Conservation (phyloP, 2,329 filamentous ascomycete genomes). For the Dothidotthia symphoricarpi region DNA sequence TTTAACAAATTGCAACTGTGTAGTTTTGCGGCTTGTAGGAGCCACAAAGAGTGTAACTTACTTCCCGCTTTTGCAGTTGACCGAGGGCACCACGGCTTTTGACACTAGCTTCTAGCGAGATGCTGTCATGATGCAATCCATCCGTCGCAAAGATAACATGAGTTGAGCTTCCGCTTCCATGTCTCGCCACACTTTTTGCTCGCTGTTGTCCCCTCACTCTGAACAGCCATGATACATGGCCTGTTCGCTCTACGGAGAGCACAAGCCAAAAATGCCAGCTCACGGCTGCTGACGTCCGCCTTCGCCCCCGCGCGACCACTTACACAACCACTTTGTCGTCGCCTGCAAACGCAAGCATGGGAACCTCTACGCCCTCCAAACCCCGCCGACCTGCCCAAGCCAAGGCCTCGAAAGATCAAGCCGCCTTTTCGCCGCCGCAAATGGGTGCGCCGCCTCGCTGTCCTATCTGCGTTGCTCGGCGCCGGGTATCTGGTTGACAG, state of each 20-base stretch:
- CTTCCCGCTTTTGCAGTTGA: too few relatives aligned
- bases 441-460: slow-evolving; percentile 73
- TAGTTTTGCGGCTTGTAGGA: too few relatives aligned
- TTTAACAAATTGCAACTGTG: too few relatives aligned
- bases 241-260: slow-evolving; percentile 36
- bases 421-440: slow-evolving; percentile 67
- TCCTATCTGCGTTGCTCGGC: slow-evolving; percentile 60
- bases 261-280: slow-evolving; percentile 19
- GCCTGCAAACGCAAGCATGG: slow-evolving; percentile 40
- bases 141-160: slow-evolving; percentile 4
- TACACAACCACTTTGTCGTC: slow-evolving; percentile 22
- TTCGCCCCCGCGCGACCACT: slow-evolving; percentile 11
- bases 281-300: slow-evolving; percentile 21
- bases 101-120: too few relatives aligned
- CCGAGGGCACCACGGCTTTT: too few relatives aligned
- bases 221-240: slow-evolving; percentile 42
- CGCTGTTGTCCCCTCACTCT: slow-evolving; percentile 3
- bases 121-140: not conserved
- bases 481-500: slow-evolving; percentile 67
- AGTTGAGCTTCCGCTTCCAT: slow-evolving; percentile 8
- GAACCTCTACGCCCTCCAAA: slow-evolving; percentile 62
- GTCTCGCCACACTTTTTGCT: slow-evolving; percentile 30
- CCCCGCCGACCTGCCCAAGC: slow-evolving; percentile 68
- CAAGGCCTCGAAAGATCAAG: slow-evolving; percentile 57
- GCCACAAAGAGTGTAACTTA: too few relatives aligned